These are phyloP conservation scores for Aristolochia fimbriata DNA, from an alignment of 164 flowering plant species.

Conservation along the genomic window DNA sequence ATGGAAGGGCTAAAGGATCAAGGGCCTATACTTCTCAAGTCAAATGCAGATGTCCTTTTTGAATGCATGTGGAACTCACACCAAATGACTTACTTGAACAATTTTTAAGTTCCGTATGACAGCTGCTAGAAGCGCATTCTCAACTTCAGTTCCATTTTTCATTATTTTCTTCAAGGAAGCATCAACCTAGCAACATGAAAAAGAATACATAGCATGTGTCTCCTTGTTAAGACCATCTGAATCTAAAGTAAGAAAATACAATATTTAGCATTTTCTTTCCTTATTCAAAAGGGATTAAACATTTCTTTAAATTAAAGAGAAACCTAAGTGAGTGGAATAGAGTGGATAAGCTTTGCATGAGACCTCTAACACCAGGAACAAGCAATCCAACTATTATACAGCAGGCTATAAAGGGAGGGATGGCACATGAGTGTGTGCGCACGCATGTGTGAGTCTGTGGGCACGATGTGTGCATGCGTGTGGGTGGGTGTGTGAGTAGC, in stretches of 20 bases:
- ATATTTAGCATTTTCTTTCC: too few species aligned
- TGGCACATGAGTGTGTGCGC: too few species aligned
- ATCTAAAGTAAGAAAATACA: neutral
- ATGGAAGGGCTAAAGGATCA: constrained; percentile 15
- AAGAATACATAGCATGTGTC: neutral
- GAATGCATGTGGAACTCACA: neutral
- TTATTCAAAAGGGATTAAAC: too few species aligned
- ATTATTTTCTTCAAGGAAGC: constrained; percentile 45
- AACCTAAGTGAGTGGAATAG: neutral
- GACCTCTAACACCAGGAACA: too few species aligned
- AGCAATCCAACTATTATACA: too few species aligned
- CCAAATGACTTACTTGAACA: constrained; percentile 46
- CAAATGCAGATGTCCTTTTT: constrained; percentile 1
- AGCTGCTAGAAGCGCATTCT: constrained; percentile 54
- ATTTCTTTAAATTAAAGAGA: neutral
- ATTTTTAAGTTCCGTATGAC: constrained; percentile 73
- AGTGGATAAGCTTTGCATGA: neutral
- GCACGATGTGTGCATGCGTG: too few species aligned
- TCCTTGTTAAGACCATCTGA: neutral
- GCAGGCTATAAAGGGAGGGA: too few species aligned
- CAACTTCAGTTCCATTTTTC: constrained; percentile 58
- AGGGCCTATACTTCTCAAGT: constrained; percentile 10
- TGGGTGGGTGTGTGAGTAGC: too few species aligned
- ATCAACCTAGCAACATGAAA: constrained; percentile 39
- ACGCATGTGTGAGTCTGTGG: too few species aligned